Evolutionary conservation across 768 basidiomycete genomes (phyloP), one percentile per base, ranked within the genome.

Genomic region (Suillus tomentosus): DNA sequence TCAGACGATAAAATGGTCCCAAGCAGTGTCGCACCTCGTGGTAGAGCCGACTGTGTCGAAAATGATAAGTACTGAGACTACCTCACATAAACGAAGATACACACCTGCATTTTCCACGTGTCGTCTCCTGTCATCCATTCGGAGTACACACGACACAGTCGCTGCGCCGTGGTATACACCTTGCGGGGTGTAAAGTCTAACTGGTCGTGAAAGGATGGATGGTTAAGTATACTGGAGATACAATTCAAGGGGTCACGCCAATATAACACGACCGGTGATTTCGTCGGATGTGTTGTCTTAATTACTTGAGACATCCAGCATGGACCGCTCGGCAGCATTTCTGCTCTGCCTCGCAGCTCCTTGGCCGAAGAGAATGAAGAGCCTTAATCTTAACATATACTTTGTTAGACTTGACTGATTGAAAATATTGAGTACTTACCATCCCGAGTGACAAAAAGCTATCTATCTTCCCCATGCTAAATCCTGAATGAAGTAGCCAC

Each of bases 1-100:
- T 79, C 75, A 0, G 73, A 74, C 5, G 71, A 72, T 1, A 71
- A 54, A 13, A 78, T 68, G 0, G 67, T 64, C 1, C 77, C 73
- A 8, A 71, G 50, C 8, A 73, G 19, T 3, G 69, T 69, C 9
- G 64, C 64, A 40, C 68, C 71, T 24, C 13, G 10, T 3, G 69
- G 70, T 17, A 71, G 39, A 57, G 64, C 15, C 17, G 40, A 40
- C 73, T 69, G 56, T 2, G 3, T 43, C 3, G 19, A 36, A 27
- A 24, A 15, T 6, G 15, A 34, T 57, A 4, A 56, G 36, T 45
- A 45, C 43, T 45, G 0, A 14, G 5, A 19, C 0, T 4, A 1
- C 2, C 43, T 45, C n/a, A 3, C 3, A n/a, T 9, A 10, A 45
- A 3, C 3, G 19, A 22, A 2, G 5, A 24, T n/a, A 62, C 34